These are phyloP conservation scores for Luvunga scandens DNA, from an alignment of 345 rosid genomes.

Conservation along the genomic window DNA sequence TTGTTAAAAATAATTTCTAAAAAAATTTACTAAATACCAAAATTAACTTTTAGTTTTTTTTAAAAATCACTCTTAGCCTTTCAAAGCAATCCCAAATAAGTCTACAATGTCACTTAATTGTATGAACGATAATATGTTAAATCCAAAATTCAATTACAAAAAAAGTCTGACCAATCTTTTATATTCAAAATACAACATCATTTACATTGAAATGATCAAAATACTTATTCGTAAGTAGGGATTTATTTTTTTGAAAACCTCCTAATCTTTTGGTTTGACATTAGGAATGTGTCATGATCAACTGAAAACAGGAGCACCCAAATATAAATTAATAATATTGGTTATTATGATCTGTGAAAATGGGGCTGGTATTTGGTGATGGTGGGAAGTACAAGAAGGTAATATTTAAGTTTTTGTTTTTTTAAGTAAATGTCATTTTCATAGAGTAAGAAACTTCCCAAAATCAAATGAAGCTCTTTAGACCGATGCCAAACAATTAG, in stretches of 20 bases:
- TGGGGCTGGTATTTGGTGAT: not conserved
- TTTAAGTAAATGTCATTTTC: conserved; percentile 14
- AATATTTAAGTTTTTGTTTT: not conserved
- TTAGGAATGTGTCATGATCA: conserved; percentile 17
- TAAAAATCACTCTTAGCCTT: no score
- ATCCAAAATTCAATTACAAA: not conserved
- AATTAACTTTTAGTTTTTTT: no score
- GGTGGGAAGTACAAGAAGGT: conserved; percentile 1
- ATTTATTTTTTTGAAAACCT: not conserved
- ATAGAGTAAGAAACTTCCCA: conserved; percentile 8
- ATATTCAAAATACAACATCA: not conserved
- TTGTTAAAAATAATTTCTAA: no score
- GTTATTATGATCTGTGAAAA: not conserved
- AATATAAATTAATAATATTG: not conserved
- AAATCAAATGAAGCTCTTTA: not conserved
- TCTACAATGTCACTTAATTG: no score
- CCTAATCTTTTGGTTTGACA: not conserved
- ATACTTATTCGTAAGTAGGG: not conserved
- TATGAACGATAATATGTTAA: not conserved
- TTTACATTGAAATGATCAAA: not conserved
- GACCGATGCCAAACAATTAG: conserved; percentile 14
- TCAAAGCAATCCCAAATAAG: no score
- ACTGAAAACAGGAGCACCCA: not conserved
- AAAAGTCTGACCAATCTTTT: not conserved
- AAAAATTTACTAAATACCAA: no score